These are phyloP conservation scores for Rutstroemia sp. DNA, from an alignment of 2,329 filamentous ascomycete species.

Conservation along the genomic window DNA sequence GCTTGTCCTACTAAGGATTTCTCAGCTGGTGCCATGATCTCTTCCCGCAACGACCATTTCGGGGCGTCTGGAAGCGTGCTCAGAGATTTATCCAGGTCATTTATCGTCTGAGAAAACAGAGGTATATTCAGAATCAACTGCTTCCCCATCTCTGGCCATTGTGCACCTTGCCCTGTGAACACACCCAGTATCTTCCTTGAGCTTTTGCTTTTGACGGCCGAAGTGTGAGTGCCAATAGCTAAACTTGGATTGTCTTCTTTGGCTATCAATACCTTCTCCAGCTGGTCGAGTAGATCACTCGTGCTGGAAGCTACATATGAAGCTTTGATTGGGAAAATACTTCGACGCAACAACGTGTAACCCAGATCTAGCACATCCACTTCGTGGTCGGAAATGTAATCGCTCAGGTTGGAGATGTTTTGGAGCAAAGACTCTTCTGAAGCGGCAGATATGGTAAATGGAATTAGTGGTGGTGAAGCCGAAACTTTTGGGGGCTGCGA, in stretches of 20 bases:
- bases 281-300: constrained; percentile 4
- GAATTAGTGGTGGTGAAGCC: neutral
- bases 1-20: constrained; percentile 12
- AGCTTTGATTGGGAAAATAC: constrained; percentile 9
- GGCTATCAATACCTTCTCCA: neutral
- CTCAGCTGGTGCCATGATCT: constrained; percentile 20
- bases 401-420: constrained; percentile 1
- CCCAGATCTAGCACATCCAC: constrained; percentile 4
- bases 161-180: constrained; percentile 21
- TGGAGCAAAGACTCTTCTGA: constrained; percentile 11
- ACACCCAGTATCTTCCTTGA: constrained; percentile 9
- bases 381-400: neutral
- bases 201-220: neutral
- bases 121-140: constrained; percentile 8
- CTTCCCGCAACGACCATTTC: constrained; percentile 9
- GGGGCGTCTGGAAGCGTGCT: constrained; percentile 21
- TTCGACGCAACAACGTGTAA: constrained; percentile 6
- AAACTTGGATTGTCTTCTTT: neutral
- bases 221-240: neutral
- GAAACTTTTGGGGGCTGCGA: constrained; percentile 17
- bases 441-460: constrained; percentile 16
- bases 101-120: constrained; percentile 6
- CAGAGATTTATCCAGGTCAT: constrained; percentile 18
- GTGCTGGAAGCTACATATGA: constrained; percentile 9
- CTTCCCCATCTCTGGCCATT: constrained; percentile 16